Conservation (phyloP, 352 stramenopile genomes). For the Globisporangium orthogonon region DNA sequence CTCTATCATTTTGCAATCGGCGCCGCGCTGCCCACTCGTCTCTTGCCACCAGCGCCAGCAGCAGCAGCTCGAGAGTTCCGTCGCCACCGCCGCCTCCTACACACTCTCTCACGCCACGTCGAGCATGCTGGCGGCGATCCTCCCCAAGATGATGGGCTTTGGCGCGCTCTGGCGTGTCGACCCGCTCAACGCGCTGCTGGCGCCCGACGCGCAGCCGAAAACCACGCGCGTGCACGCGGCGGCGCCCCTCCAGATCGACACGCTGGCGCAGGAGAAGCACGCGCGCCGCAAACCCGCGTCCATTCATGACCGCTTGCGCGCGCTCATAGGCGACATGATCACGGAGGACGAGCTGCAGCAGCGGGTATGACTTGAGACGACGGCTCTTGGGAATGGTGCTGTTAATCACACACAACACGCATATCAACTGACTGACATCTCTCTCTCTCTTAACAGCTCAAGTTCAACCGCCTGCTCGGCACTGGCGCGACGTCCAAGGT, state of each 20-base stretch:
- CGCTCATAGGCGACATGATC: slow-evolving; percentile 54
- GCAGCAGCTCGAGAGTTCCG: too few relatives aligned
- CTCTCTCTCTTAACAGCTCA: slow-evolving; percentile 26
- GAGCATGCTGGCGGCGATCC: slow-evolving; percentile 9
- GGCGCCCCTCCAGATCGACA: slow-evolving; percentile 1
- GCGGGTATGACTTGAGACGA: slow-evolving; percentile 19
- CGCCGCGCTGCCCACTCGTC: too few relatives aligned
- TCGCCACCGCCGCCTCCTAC: background rate
- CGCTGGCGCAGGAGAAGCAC: slow-evolving; percentile 3
- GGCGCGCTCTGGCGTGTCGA: slow-evolving; percentile 42
- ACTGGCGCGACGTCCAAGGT: slow-evolving; percentile 75
- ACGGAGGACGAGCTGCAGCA: slow-evolving; percentile 50
- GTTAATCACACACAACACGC: too few relatives aligned
- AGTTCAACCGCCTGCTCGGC: slow-evolving; percentile 53
- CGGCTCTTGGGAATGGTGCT: background rate
- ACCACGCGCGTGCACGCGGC: slow-evolving; percentile 17
- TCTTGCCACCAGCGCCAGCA: too few relatives aligned
- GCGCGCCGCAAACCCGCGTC: slow-evolving; percentile 17
- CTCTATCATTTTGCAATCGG: too few relatives aligned
- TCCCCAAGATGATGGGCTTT: slow-evolving; percentile 19
- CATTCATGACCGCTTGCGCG: slow-evolving; percentile 57
- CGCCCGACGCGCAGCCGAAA: slow-evolving; percentile 15
- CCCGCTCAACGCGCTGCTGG: slow-evolving; percentile 23
- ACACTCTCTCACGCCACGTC: background rate
- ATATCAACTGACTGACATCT: background rate